Conservation (phyloP, 257 asterid species). For the Fraxinus americana region DNA sequence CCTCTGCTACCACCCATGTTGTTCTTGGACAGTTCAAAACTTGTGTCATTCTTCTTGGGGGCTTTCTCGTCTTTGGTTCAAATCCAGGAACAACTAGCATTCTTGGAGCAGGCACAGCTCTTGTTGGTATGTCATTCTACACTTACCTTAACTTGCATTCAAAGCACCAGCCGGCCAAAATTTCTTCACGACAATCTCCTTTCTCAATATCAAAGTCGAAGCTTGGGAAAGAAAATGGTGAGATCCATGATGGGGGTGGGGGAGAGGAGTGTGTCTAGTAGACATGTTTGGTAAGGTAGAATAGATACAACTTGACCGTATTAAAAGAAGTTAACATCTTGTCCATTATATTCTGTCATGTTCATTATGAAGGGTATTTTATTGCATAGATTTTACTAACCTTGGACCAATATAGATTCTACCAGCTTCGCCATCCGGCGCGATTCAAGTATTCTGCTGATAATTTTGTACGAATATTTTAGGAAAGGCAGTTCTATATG, state of each 20-base stretch:
- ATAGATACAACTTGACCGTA: too few species aligned
- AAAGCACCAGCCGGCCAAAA: conserved; percentile 51
- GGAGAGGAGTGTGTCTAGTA: conserved; percentile 60
- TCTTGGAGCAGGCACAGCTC: conserved; percentile 79
- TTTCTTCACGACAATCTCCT: conserved; percentile 46
- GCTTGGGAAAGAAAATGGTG: conserved; percentile 74
- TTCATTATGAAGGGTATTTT: too few species aligned
- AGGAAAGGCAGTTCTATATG: not conserved
- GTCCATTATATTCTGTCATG: not conserved
- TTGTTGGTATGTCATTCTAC: conserved; percentile 80
- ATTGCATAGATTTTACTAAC: not conserved
- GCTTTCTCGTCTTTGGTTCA: conserved; percentile 79
- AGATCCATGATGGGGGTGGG: conserved; percentile 39
- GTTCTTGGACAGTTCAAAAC: conserved; percentile 98
- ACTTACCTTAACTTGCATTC: conserved; percentile 79
- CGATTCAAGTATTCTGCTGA: not conserved
- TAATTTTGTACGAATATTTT: not conserved
- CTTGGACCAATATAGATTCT: not conserved
- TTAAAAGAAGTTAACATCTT: not conserved
- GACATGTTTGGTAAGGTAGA: not conserved
- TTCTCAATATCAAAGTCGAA: conserved; percentile 73
- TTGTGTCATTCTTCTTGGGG: conserved; percentile 88
- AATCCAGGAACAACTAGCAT: conserved; percentile 86
- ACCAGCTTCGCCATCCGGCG: too few species aligned
- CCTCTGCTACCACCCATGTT: conserved; percentile 95